Evolutionary conservation across 2,329 filamentous ascomycete genomes (phyloP), one percentile per base, ranked within the genome.

Genomic region (Hypoxylon sp.): DNA sequence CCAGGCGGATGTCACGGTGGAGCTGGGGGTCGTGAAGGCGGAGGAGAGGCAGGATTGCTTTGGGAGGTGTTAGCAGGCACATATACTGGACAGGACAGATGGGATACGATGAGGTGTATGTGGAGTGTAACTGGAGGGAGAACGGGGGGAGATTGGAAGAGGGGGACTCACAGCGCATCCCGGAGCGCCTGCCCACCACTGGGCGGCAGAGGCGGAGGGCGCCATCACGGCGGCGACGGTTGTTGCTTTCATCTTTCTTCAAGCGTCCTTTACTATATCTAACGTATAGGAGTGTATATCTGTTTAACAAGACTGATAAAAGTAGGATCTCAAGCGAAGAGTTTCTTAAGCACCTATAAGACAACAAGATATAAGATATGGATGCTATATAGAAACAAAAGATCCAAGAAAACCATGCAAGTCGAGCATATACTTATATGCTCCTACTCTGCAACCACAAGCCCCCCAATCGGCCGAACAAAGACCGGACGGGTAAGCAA

Each of bases 31-130:
- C 24, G 57, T 61, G 72, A 75, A 82, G 52, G 71, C 74, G 2
- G 80, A 80, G 8, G 80, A 80, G 49, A 82, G 74, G 61, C 81
- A 83, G 56, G 76, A 76, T 74, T 81, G 75, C 81, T 82, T 61
- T 44, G 38, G 11, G 14, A 12, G 40, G 16, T 14, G 57, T 26
- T n/a, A 28, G 51, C 18, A n/a, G n/a, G n/a, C n/a, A n/a, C n/a
- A 20, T 11, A 7, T 18, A 14, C 1, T 73, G n/a, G 9, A 30
- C 22, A 8, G 8, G 40, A 18, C 11, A 6, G 6, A 32, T 11
- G 30, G 30, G 3, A 7, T 32, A 33, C 48, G 26, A 16, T 36
- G 24, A 40, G 24, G 7, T n/a, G 33, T 7, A 36, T 12, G 6
- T 20, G 18, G 7, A 18, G 14, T 18, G 32, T 26, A 8, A n/a